Conservation (phyloP, 1,139 yeast species). For the Lodderomyces orthopsilosis region DNA sequence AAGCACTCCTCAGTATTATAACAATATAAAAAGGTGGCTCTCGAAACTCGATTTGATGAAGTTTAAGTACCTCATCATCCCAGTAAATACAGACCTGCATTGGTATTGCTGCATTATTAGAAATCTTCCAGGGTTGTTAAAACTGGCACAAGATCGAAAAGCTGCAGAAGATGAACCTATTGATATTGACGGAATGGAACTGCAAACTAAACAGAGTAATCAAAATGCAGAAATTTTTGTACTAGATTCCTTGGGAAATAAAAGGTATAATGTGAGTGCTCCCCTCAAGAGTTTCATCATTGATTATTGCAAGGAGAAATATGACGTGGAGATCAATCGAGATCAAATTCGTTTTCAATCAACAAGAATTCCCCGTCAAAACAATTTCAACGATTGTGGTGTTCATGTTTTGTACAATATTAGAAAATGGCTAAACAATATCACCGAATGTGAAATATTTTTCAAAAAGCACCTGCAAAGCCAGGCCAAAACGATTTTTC, state of each 20-base stretch:
- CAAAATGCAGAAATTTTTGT: conserved; percentile 55
- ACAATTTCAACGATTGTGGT: conserved; percentile 93
- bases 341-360: conserved; percentile 40
- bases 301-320: conserved; percentile 67
- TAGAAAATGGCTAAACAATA: conserved; percentile 56
- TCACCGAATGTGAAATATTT: conserved; percentile 45
- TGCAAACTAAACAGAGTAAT: neutral
- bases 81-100: conserved; percentile 78
- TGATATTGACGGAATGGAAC: neutral
- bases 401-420: conserved; percentile 84
- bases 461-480: conserved; percentile 37
- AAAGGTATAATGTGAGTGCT: conserved; percentile 50
- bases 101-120: conserved; percentile 84
- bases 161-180: conserved; percentile 2
- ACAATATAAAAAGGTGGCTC: conserved; percentile 78
- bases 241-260: conserved; percentile 72
- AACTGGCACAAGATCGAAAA: conserved; percentile 5
- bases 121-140: conserved; percentile 35
- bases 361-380: conserved; percentile 77
- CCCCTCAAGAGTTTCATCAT: conserved; percentile 65
- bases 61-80: conserved; percentile 66
- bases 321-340: conserved; percentile 46
- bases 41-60: conserved; percentile 62
- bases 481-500: conserved; percentile 20
- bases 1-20: conserved; percentile 42